Base-by-base conservation (phyloP, 139 green algal genomes). In the Chara braunii region DNA sequence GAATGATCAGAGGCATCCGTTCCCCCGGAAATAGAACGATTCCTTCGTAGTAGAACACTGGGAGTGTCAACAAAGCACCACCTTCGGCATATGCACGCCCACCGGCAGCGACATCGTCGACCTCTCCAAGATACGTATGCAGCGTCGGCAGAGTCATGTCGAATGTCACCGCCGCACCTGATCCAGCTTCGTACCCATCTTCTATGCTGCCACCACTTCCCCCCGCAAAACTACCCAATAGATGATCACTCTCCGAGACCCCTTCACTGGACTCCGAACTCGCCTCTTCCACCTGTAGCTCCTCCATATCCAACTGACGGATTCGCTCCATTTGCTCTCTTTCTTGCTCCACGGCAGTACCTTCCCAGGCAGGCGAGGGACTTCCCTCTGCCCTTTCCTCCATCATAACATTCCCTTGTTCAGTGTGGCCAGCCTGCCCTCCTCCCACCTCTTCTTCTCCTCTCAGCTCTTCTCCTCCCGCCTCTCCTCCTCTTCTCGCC, bases 81-180 rank as follows among this genome's bases (percentile, higher is more conserved):
- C 56, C 53, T 33, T 72, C 62, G 8, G 30, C 35, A 6, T 71
- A 72, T 14, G 37, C 55, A 31, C 57, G n/a, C 30, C 53, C 62
- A 32, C 62, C 62, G n/a, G n/a, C n/a, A 11, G 55, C 18, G n/a
- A 72, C 24, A 30, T 72, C 54, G 8, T 72, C 62, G 32, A 62
- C 54, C 18, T 72, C 62, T 51, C 62, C 62, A 9, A 72, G 56
- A 33, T 72, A 72, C n/a, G 62, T 72, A 34, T 72, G 62, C 62
- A 72, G 32, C 9, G 62, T 60, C 26, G 62, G 53, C 18, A 72
- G 29, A 12, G 62, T 32, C 18, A 56, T 35, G 57, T 72, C 62
- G 31, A 72, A 72, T 23, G 62, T 72, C 11, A 30, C 11, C 50
- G 50, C 11, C 50, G n/a, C 11, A 12, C 50, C 50, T 11, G 50